Base-by-base conservation (phyloP, 371 early-diverging fungal genomes). In the Mortierella sp. region DNA sequence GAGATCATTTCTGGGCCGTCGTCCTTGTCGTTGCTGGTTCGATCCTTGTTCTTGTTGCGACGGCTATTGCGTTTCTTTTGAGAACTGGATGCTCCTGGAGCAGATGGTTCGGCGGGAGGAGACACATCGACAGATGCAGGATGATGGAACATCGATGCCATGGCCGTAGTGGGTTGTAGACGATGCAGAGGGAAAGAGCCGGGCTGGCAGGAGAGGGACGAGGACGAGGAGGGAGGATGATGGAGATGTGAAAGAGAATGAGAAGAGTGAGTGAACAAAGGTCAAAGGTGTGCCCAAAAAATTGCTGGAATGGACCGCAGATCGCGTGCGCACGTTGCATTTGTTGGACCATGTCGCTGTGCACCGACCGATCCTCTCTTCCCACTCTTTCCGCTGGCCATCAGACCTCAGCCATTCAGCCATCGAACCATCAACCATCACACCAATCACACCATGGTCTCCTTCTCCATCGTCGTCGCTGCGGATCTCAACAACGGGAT, bases 401-500 rank as follows among this genome's bases (percentile, higher is more conserved):
- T n/a, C n/a, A n/a, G n/a, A n/a, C 44, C 48, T 44, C 24, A 47
- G 8, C 25, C 48, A 47, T 16, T 47, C 52, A 31, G 34, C 10
- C 52, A 34, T 51, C 52, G 17, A 3, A 41, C 41, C 14, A 17
- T 39, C 37, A 29, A 13, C 6, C 52, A 34, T 34, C 52, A 34
- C 31, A 52, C 12, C 17, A 45, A 17, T 19, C 7, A 19, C 28
- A 25, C 54, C 21, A 61, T 60, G 60, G 53, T 56, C 12, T 48
- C 72, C 39, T 83, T 86, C 51, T 66, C 87, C 7, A 81, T 96
- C 14, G 89, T 92, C 40, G 96, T 94, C 12, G 93, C 94, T 19
- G 91, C 94, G 1, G 81, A 88, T 6, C 81, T 82, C 29, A 88
- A 89, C 48, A 68, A 82, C 52, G 97, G 94, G 31, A 98, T 98